Percentiles rank a stretch among this genome's conserved stretches.
Conservation (phyloP, 768 basidiomycete species). For the Leucosporidium yakuticum region DNA sequence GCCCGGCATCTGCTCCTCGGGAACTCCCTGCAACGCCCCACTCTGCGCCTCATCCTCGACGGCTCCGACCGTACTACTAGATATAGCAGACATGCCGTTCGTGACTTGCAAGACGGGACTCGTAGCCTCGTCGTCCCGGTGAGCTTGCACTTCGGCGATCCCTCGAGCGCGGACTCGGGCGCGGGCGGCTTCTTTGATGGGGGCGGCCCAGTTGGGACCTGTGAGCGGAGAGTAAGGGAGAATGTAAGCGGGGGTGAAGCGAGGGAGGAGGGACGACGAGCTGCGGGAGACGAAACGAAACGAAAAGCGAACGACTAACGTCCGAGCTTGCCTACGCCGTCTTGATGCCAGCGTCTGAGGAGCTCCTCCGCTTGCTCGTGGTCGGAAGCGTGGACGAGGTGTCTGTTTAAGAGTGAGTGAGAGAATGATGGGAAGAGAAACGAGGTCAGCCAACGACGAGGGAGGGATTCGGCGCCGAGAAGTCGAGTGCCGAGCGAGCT, state of each 20-base stretch:
- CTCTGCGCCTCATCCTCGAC: constrained; percentile 20
- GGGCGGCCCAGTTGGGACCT: constrained; percentile 70
- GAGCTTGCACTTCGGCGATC: constrained; percentile 58
- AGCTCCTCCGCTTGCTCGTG: constrained; percentile 81
- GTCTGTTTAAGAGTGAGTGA: constrained; percentile 48
- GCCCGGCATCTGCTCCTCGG: not conserved
- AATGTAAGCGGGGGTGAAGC: not conserved
- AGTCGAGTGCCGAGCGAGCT: not conserved
- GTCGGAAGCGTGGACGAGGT: constrained; percentile 85
- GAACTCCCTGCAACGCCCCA: not conserved
- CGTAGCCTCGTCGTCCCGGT: constrained; percentile 8
- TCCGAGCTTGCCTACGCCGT: constrained; percentile 80
- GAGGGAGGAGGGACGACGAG: not conserved
- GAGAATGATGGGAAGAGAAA: not conserved
- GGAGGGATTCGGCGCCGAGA: constrained; percentile 5
- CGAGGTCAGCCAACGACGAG: constrained; percentile 11
- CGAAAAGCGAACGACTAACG: constrained; percentile 50
- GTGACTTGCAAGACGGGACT: constrained; percentile 23
- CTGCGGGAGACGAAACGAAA: not conserved
- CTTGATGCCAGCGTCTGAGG: constrained; percentile 79
- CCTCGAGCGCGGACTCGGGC: constrained; percentile 55
- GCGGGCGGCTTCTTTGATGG: constrained; percentile 73
- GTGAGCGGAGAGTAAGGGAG: constrained; percentile 11
- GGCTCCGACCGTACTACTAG: constrained; percentile 12
- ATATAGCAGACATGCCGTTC: constrained; percentile 29